Conservation (phyloP, 208 protist genomes). For the Leishmania major region DNA sequence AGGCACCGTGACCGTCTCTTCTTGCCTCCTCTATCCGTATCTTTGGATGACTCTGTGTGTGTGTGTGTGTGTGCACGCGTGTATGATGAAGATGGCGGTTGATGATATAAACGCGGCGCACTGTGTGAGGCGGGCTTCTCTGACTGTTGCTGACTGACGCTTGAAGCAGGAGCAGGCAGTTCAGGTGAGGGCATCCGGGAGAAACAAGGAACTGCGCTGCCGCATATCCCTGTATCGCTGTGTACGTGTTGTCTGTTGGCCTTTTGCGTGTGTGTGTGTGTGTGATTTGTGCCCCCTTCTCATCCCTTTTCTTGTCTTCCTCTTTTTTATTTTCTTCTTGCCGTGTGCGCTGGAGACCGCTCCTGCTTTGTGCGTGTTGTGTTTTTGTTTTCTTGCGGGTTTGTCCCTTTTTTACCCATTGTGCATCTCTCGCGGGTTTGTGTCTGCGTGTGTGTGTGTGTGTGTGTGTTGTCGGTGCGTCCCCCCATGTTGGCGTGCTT, state of each 20-base stretch:
- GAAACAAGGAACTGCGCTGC: neutral
- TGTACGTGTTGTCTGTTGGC: constrained; percentile 7
- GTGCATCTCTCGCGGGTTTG: neutral
- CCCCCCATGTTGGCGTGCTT: constrained; percentile 1
- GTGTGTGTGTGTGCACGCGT: neutral
- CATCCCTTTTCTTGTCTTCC: constrained; percentile 3
- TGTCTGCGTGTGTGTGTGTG: constrained; percentile 8
- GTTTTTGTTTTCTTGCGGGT: neutral
- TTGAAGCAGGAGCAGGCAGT: neutral
- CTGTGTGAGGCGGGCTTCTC: neutral
- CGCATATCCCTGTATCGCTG: neutral
- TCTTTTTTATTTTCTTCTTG: neutral
- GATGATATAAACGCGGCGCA: too few relatives aligned
- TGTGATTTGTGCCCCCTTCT: neutral
- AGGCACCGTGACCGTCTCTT: neutral
- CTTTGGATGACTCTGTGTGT: neutral
- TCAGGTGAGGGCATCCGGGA: neutral
- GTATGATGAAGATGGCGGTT: neutral
- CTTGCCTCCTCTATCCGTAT: neutral
- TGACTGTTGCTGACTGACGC: neutral
- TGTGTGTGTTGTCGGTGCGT: neutral
- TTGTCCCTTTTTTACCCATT: neutral
- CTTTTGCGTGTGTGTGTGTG: neutral
- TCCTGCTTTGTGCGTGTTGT: constrained; percentile 7
- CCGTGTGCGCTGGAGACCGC: constrained; percentile 3